These are phyloP conservation scores for Gossypium rotundifolium DNA, from an alignment of 345 rosid species.

Conservation along the genomic window DNA sequence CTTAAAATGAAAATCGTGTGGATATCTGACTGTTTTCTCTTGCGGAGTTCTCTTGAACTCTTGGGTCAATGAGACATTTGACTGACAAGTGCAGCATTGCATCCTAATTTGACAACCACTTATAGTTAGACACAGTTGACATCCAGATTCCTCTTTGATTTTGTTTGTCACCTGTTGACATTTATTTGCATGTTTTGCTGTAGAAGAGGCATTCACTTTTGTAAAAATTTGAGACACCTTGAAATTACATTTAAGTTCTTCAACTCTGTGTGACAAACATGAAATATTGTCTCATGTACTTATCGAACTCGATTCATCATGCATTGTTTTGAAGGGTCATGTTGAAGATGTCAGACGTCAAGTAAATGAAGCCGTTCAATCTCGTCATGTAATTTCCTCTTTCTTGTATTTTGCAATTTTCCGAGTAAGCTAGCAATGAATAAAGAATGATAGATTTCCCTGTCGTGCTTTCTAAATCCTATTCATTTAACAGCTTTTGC, in stretches of 20 bases:
- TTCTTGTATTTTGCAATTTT: not conserved
- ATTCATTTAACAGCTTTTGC: not conserved
- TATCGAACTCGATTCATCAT: not conserved
- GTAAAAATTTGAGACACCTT: not conserved
- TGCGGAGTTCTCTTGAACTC: too few relatives aligned
- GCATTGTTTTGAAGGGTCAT: slow-evolving; percentile 44
- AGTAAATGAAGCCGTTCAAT: slow-evolving; percentile 78
- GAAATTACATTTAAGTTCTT: not conserved
- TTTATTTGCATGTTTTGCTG: not conserved
- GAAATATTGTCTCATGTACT: not conserved
- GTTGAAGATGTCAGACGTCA: slow-evolving; percentile 88
- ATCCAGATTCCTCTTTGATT: not conserved
- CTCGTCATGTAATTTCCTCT: slow-evolving; percentile 52
- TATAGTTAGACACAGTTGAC: not conserved
- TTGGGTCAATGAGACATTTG: not conserved
- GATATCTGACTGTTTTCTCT: too few relatives aligned
- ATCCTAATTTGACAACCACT: not conserved
- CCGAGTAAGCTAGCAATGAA: not conserved
- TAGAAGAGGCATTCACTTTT: not conserved
- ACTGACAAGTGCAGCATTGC: too few relatives aligned
- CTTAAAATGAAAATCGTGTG: too few relatives aligned
- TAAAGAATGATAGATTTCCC: not conserved
- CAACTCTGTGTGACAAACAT: not conserved
- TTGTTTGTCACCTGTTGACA: not conserved
- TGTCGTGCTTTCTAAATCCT: not conserved